These are phyloP conservation scores for Chaetomidium leptoderma DNA, from an alignment of 495 filamentous ascomycete species.

Conservation along the genomic window DNA sequence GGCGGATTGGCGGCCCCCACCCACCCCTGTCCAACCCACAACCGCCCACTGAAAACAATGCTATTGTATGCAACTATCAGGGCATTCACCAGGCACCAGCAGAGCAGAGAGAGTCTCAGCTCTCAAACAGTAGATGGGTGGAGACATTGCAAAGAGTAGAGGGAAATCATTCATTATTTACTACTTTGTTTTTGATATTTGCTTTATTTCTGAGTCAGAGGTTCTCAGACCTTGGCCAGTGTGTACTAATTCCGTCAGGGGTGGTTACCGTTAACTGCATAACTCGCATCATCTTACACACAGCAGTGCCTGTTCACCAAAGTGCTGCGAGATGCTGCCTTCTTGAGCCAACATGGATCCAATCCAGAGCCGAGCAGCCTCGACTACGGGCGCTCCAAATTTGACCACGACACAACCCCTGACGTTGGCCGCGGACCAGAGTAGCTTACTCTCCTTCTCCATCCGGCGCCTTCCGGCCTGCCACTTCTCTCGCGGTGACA, in stretches of 20 bases:
- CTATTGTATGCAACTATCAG: constrained; percentile 21
- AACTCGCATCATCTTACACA: constrained; percentile 37
- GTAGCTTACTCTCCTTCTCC: constrained; percentile 56
- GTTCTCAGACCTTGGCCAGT: no score
- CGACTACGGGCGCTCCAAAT: constrained; percentile 57
- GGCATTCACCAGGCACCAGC: no score
- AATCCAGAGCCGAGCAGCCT: constrained; percentile 49
- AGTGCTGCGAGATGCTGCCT: constrained; percentile 43
- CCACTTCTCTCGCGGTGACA: constrained; percentile 42
- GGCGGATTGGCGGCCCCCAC: constrained; percentile 25
- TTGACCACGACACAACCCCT: constrained; percentile 86
- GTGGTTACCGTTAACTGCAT: background rate
- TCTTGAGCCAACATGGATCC: constrained; percentile 49
- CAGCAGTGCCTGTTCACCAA: constrained; percentile 51
- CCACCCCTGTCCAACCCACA: constrained; percentile 11
- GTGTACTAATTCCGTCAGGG: no score
- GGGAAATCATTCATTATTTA: no score
- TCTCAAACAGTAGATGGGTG: no score
- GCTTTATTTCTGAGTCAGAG: no score
- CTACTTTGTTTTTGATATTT: no score
- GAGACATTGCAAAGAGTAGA: no score
- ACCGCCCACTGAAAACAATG: background rate
- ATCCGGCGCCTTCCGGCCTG: constrained; percentile 40
- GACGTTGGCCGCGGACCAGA: constrained; percentile 84
- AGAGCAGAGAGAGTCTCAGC: no score